These are phyloP conservation scores for Nitzschia sp. DNA, from an alignment of 108 stramenopile species.

Conservation along the genomic window DNA sequence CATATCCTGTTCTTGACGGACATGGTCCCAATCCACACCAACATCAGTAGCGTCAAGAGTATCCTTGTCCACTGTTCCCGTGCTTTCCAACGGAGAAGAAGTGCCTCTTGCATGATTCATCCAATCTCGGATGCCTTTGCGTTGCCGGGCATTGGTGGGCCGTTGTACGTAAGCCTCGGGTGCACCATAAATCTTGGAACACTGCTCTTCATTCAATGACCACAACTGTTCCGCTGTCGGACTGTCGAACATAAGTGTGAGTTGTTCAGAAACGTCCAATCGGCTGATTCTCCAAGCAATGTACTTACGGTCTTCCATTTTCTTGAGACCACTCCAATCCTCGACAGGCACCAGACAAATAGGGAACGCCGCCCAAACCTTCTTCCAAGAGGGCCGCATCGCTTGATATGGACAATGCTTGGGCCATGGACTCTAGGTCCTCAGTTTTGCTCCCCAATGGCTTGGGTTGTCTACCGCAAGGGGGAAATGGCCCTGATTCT, in stretches of 20 bases:
- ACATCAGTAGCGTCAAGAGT: slow-evolving; percentile 8
- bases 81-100: not conserved
- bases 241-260: slow-evolving; percentile 19
- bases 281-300: not conserved
- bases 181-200: slow-evolving; percentile 60
- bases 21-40: not conserved
- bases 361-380: slow-evolving; percentile 36
- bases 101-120: slow-evolving; percentile 21
- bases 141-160: slow-evolving; percentile 41
- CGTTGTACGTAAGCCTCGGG: slow-evolving; percentile 51
- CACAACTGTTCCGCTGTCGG: slow-evolving; percentile 59
- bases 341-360: slow-evolving; percentile 55
- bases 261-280: not conserved
- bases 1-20: slow-evolving; percentile 8
- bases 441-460: not conserved
- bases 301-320: slow-evolving; percentile 46
- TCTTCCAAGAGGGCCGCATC: slow-evolving; percentile 70
- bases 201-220: slow-evolving; percentile 51
- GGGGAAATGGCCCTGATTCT: too few relatives aligned
- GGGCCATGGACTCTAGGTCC: slow-evolving; percentile 19
- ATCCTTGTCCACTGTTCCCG: not conserved
- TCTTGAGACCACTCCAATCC: slow-evolving; percentile 17
- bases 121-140: slow-evolving; percentile 3
- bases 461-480: too few relatives aligned
- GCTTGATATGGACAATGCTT: slow-evolving; percentile 40